phyloP scores from a whole-genome alignment of 1,139 yeast species.

The Candida labiduridarum region DNA sequence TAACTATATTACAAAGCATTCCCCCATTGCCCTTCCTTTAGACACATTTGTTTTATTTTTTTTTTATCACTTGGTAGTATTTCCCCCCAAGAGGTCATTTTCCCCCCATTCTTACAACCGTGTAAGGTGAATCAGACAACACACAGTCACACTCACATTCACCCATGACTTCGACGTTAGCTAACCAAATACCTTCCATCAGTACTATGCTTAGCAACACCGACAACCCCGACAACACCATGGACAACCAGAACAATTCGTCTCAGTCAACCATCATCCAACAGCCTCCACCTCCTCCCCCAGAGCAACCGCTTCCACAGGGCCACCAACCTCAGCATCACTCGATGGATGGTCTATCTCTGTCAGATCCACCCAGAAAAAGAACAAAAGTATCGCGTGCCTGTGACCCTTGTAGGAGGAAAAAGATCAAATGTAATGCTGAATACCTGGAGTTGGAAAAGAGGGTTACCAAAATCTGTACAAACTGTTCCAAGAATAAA shows the following conservation, averaged over 20 bases:
- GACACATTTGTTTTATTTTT: too few relatives aligned
- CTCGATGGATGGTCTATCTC: neutral
- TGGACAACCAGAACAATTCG: neutral
- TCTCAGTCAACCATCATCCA: slow-evolving; percentile 4
- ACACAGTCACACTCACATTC: neutral
- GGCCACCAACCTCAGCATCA: slow-evolving; percentile 1
- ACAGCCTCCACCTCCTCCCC: neutral
- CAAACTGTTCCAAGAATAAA: slow-evolving; percentile 56
- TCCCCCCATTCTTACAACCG: neutral
- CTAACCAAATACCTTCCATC: slow-evolving; percentile 8
- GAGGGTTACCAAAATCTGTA: slow-evolving; percentile 52
- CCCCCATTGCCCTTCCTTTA: too few relatives aligned
- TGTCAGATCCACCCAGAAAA: slow-evolving; percentile 43
- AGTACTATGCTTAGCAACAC: slow-evolving; percentile 11
- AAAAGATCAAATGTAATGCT: slow-evolving; percentile 67
- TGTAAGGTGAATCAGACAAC: neutral
- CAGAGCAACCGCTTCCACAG: slow-evolving; percentile 3
- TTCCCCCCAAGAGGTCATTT: neutral
- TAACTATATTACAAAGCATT: too few relatives aligned
- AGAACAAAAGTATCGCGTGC: slow-evolving; percentile 70
- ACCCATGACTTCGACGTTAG: slow-evolving; percentile 7
- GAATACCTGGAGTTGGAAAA: slow-evolving; percentile 44
- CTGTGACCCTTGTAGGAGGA: slow-evolving; percentile 67
- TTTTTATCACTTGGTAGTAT: too few relatives aligned
- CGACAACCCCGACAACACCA: slow-evolving; percentile 15